Percentiles rank a stretch among this genome's conserved stretches.
phyloP scores from a whole-genome alignment of 306 rosid species.

The Acmispon strigosus region DNA sequence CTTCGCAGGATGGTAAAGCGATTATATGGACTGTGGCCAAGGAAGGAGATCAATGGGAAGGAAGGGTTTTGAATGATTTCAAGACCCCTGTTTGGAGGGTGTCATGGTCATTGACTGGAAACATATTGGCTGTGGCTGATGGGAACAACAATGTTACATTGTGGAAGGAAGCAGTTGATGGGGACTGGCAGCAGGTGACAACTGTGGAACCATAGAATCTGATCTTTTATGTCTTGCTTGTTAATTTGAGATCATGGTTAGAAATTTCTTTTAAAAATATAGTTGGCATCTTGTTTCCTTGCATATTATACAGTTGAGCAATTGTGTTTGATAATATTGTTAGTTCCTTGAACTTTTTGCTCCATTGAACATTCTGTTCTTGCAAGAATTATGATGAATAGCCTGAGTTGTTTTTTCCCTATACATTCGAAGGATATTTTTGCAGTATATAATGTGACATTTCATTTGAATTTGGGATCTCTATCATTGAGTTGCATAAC shows the following conservation, averaged over 20 bases:
- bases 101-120: conserved; percentile 77
- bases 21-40: conserved; percentile 72
- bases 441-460: conserved; percentile 1
- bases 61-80: conserved; percentile 62
- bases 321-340: conserved; percentile 6
- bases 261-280: conserved; percentile 3
- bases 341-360: conserved; percentile 17
- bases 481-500: not conserved
- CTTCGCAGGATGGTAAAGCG: conserved; percentile 64
- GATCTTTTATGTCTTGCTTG: not conserved
- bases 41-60: conserved; percentile 88
- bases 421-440: not conserved
- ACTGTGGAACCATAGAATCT: conserved; percentile 56
- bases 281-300: conserved; percentile 11
- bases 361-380: conserved; percentile 19
- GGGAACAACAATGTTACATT: conserved; percentile 63
- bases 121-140: conserved; percentile 73
- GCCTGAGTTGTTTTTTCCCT: conserved; percentile 9
- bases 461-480: conserved; percentile 1
- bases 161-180: conserved; percentile 76
- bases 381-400: conserved; percentile 19
- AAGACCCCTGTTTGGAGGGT: conserved; percentile 68
- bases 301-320: conserved; percentile 23
- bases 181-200: conserved; percentile 79
- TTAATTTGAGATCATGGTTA: conserved; percentile 11